Conservation (phyloP, 768 basidiomycete species). For the Obba rivulosa region DNA sequence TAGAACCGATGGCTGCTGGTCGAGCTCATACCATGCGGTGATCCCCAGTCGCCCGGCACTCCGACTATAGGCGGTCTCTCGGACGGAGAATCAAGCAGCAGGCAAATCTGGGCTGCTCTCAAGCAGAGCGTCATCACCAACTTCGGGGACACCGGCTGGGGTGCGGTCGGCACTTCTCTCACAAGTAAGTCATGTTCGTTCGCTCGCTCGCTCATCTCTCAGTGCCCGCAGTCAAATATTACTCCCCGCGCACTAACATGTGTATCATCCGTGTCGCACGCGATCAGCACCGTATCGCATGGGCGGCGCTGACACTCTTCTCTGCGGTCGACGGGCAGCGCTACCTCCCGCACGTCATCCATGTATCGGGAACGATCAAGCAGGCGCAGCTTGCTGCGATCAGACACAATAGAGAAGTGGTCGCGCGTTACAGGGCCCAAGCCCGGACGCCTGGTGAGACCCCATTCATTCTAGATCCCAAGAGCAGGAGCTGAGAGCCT, state of each 20-base stretch:
- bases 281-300: conserved; percentile 73
- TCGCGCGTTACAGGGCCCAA: conserved; percentile 59
- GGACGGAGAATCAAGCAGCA: conserved; percentile 42
- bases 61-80: background rate
- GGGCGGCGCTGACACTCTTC: conserved; percentile 74
- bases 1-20: conserved; percentile 89
- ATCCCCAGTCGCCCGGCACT: conserved; percentile 13
- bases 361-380: conserved; percentile 83
- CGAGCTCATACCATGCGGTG: conserved; percentile 56
- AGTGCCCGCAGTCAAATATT: conserved; percentile 72
- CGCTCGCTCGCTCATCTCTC: background rate
- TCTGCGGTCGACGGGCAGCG: conserved; percentile 51
- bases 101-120: conserved; percentile 62
- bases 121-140: conserved; percentile 63
- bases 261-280: conserved; percentile 84
- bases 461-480: background rate
- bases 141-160: conserved; percentile 88
- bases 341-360: conserved; percentile 72
- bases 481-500: background rate
- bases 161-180: conserved; percentile 66
- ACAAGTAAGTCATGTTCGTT: conserved; percentile 42
- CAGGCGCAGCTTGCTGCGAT: conserved; percentile 79
- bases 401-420: conserved; percentile 61
- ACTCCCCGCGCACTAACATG: conserved; percentile 75
- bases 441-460: conserved; percentile 47